These are phyloP conservation scores for Aphanomyces astaci DNA, from an alignment of 352 stramenopile species.

Conservation along the genomic window DNA sequence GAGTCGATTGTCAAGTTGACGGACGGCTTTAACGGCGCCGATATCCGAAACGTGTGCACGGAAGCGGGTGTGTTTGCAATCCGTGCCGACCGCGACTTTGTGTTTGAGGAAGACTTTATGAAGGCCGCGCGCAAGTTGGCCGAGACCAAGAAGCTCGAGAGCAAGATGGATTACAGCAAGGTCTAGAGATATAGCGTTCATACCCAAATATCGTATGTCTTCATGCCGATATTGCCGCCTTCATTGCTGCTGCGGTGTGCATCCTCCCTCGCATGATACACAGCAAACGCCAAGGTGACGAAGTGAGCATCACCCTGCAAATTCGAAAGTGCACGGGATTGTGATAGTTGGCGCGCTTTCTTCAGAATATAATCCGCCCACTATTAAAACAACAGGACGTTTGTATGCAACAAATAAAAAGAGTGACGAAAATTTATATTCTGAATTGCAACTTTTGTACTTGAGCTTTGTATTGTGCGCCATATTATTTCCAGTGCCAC, in stretches of 20 bases:
- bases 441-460: not conserved
- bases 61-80: conserved; percentile 95
- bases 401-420: not conserved
- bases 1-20: conserved; percentile 99
- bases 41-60: conserved; percentile 99
- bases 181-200: conserved; percentile 75
- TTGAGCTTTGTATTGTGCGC: conserved; percentile 3
- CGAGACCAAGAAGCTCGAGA: conserved; percentile 99
- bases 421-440: not conserved
- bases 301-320: not conserved
- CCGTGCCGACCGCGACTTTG: conserved; percentile 96
- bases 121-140: conserved; percentile 98
- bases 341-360: not conserved
- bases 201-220: not conserved
- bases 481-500: not conserved
- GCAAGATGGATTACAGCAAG: conserved; percentile 99
- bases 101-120: conserved; percentile 99
- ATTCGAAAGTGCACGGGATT: not conserved
- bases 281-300: not conserved
- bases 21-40: conserved; percentile 98
- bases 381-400: not conserved
- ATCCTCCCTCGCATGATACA: not conserved
- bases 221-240: not conserved
- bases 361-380: not conserved
- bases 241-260: not conserved